phyloP scores from a whole-genome alignment of 2,329 filamentous ascomycete species.

The Pseudogymnoascus sp. region DNA sequence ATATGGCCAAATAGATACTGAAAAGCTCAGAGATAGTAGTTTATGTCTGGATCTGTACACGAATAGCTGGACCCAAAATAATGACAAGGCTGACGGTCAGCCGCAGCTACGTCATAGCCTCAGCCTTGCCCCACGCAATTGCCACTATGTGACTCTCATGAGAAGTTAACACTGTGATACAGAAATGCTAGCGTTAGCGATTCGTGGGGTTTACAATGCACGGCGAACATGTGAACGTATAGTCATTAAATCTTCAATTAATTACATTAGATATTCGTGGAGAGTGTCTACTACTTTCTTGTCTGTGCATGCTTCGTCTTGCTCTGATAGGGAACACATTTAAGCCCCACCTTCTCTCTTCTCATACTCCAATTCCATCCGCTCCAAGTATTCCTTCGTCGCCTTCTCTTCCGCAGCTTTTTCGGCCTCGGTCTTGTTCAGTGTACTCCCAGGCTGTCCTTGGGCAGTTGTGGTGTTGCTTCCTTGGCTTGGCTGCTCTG shows the following conservation, averaged over 20 bases:
- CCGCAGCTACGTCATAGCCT: not conserved
- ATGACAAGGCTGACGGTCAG: not conserved
- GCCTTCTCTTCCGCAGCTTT: not conserved
- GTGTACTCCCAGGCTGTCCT: not conserved
- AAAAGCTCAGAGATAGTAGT: not conserved
- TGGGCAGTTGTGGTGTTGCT: not conserved
- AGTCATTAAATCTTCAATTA: not conserved
- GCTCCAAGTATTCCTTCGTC: not conserved
- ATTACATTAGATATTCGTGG: not conserved
- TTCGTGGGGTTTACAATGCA: not conserved
- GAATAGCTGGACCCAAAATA: not conserved
- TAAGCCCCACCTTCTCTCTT: not conserved
- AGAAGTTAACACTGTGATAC: not conserved
- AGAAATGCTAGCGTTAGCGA: not conserved
- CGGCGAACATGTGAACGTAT: not conserved
- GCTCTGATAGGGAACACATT: not conserved
- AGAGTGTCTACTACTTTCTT: not conserved
- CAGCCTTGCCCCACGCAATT: not conserved
- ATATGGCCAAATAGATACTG: not conserved
- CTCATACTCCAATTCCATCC: not conserved
- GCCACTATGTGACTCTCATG: not conserved
- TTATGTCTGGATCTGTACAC: not conserved
- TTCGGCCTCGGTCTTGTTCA: not conserved
- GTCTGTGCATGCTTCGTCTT: not conserved
- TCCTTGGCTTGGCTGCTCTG: not conserved